phyloP scores from a whole-genome alignment of 1,284 basidiomycete species.

The Trichosporon ovoides region DNA sequence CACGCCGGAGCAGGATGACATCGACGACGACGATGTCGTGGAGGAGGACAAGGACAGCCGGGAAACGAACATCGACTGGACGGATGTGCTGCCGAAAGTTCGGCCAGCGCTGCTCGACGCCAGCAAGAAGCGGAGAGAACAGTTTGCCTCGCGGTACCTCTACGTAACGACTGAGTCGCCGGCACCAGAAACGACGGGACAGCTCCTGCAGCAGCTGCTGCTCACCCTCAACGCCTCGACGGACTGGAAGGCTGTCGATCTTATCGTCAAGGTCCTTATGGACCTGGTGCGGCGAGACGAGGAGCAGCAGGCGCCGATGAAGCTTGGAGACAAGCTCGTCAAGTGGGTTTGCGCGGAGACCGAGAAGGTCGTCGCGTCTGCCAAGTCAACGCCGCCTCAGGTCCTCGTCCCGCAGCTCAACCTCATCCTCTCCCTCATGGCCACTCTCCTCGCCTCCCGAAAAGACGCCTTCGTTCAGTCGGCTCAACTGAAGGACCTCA shows the following conservation, averaged over 20 bases:
- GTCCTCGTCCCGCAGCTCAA: conserved; percentile 36
- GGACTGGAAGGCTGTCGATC: conserved; percentile 30
- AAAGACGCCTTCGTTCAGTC: conserved; percentile 26
- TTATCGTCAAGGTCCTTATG: conserved; percentile 30
- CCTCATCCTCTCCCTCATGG: conserved; percentile 31
- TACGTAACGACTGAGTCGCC: conserved; percentile 30
- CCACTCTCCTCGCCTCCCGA: conserved; percentile 29
- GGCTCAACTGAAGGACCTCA: conserved; percentile 32
- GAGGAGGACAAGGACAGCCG: conserved; percentile 24
- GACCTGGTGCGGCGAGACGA: conserved; percentile 39
- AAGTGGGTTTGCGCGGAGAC: conserved; percentile 39
- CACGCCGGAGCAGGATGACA: conserved; percentile 9
- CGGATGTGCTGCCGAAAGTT: conserved; percentile 28
- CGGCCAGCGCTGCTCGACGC: conserved; percentile 29
- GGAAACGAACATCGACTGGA: conserved; percentile 38
- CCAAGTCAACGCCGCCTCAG: conserved; percentile 24
- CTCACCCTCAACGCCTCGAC: conserved; percentile 24
- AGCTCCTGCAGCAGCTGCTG: conserved; percentile 20
- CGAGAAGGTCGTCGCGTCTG: conserved; percentile 29
- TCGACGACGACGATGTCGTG: conserved; percentile 26
- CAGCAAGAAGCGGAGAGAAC: conserved; percentile 35
- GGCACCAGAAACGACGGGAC: conserved; percentile 3
- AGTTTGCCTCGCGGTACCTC: conserved; percentile 34
- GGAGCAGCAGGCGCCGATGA: conserved; percentile 20
- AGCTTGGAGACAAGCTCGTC: conserved; percentile 44